A percentile compares a stretch with the other conserved stretches of the same genome.
Evolutionary conservation across 176 grass and related monocot genomes (phyloP).

Genomic region (Saccharum officinarum): DNA sequence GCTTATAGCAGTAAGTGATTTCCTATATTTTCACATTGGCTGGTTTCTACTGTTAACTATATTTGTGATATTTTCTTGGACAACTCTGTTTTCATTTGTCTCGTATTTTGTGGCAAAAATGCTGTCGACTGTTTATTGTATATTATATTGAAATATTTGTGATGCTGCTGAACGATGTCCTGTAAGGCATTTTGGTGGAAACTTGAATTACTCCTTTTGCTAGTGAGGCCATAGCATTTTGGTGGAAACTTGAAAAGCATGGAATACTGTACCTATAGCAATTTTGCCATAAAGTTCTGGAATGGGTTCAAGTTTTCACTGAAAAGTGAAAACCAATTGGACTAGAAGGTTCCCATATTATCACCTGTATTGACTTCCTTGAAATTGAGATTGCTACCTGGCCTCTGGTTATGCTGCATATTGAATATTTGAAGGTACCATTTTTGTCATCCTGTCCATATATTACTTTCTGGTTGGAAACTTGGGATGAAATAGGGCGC

Average conservation of each 20-base stretch:
- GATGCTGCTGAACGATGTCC: neutral
- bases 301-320: neutral
- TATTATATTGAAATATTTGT: neutral
- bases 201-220: neutral
- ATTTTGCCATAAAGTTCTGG: neutral
- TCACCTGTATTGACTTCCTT: neutral
- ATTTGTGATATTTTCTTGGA: neutral
- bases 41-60: neutral
- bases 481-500: too few relatives aligned
- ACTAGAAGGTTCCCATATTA: neutral
- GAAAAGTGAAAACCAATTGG: neutral
- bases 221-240: neutral
- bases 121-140: neutral
- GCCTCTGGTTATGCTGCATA: neutral
- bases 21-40: neutral
- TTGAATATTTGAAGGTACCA: neutral
- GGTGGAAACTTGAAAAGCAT: neutral
- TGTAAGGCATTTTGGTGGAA: neutral
- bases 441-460: neutral
- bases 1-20: neutral
- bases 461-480: too few relatives aligned
- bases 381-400: neutral
- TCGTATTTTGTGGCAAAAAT: neutral
- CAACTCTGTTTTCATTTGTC: neutral
- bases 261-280: neutral